phyloP scores from a whole-genome alignment of 2,329 filamentous ascomycete genomes.

The Xylogone sp. region DNA sequence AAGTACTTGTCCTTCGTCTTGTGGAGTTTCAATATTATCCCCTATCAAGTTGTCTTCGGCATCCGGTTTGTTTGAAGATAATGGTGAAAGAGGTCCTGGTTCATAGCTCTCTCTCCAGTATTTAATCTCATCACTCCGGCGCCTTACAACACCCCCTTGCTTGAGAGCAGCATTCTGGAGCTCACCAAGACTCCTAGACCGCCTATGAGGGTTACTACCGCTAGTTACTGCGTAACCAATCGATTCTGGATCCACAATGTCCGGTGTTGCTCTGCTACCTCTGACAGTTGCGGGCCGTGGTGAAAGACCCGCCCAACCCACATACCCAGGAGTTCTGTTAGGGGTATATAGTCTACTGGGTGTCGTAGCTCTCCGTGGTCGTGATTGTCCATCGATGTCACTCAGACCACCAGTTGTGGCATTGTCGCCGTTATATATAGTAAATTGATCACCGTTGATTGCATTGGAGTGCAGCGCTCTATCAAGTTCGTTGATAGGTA shows the following conservation, averaged over 20 bases:
- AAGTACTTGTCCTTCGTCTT: slow-evolving; percentile 6
- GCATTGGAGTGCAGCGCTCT: slow-evolving; percentile 60
- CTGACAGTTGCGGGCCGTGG: slow-evolving; percentile 59
- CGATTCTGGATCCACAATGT: slow-evolving; percentile 12
- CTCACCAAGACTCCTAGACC: slow-evolving; percentile 57
- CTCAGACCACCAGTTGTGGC: slow-evolving; percentile 45
- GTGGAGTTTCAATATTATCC: slow-evolving; percentile 25
- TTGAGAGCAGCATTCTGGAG: slow-evolving; percentile 38
- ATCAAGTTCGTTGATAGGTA: slow-evolving; percentile 58
- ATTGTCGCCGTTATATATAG: slow-evolving; percentile 44
- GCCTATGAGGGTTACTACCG: slow-evolving; percentile 46
- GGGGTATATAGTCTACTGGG: slow-evolving; percentile 37
- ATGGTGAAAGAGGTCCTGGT: slow-evolving; percentile 45
- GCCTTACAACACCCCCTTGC: slow-evolving; percentile 33
- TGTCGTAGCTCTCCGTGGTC: slow-evolving; percentile 39
- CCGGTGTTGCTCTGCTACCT: slow-evolving; percentile 33
- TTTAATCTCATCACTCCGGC: slow-evolving; percentile 60
- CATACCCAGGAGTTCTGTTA: slow-evolving; percentile 34
- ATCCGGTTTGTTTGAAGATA: slow-evolving; percentile 43
- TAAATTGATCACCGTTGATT: slow-evolving; percentile 42
- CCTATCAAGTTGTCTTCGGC: slow-evolving; percentile 26
- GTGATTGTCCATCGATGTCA: slow-evolving; percentile 28
- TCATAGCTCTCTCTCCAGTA: slow-evolving; percentile 62
- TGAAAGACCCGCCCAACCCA: slow-evolving; percentile 50
- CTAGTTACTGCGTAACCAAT: slow-evolving; percentile 62